A percentile compares a stretch with the other conserved stretches of the same genome.
Evolutionary conservation across 2,329 filamentous ascomycete genomes (phyloP).

Genomic region (Mycosphaerella arachidis): DNA sequence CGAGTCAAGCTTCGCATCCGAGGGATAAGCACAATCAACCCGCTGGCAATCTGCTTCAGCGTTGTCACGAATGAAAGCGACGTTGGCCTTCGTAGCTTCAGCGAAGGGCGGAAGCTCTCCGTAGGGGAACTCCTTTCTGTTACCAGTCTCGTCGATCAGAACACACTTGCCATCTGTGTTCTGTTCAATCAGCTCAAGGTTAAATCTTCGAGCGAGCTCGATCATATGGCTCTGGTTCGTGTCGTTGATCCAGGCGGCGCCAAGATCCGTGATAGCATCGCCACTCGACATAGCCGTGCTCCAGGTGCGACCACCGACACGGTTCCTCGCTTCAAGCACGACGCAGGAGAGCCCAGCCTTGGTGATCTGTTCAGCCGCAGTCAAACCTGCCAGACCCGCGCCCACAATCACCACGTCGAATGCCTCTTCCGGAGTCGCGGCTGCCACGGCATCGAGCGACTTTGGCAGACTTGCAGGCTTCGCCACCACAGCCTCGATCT

Average conservation of each 20-base stretch:
- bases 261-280: slow-evolving; percentile 46
- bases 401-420: slow-evolving; percentile 26
- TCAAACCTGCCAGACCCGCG: slow-evolving; percentile 27
- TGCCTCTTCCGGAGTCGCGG: slow-evolving; percentile 3
- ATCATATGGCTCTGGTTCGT: slow-evolving; percentile 46
- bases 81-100: slow-evolving; percentile 19
- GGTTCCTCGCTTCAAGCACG: slow-evolving; percentile 28
- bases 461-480: slow-evolving; percentile 19
- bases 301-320: slow-evolving; percentile 43
- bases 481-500: slow-evolving; percentile 42
- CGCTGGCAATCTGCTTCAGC: slow-evolving; percentile 36
- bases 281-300: slow-evolving; percentile 31
- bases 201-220: slow-evolving; percentile 38
- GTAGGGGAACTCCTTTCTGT: slow-evolving; percentile 27
- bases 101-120: slow-evolving; percentile 32
- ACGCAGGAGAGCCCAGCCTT: slow-evolving; percentile 21
- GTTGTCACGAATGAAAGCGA: slow-evolving; percentile 33
- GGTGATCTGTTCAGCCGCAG: slow-evolving; percentile 21
- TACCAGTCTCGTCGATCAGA: slow-evolving; percentile 37
- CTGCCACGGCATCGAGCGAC: slow-evolving; percentile 23
- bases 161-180: slow-evolving; percentile 43
- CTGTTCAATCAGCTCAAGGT: slow-evolving; percentile 45
- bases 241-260: slow-evolving; percentile 58
- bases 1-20: slow-evolving; percentile 28
- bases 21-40: slow-evolving; percentile 24